Base-by-base conservation (phyloP, 306 rosid genomes). In the Purshia tridentata region DNA sequence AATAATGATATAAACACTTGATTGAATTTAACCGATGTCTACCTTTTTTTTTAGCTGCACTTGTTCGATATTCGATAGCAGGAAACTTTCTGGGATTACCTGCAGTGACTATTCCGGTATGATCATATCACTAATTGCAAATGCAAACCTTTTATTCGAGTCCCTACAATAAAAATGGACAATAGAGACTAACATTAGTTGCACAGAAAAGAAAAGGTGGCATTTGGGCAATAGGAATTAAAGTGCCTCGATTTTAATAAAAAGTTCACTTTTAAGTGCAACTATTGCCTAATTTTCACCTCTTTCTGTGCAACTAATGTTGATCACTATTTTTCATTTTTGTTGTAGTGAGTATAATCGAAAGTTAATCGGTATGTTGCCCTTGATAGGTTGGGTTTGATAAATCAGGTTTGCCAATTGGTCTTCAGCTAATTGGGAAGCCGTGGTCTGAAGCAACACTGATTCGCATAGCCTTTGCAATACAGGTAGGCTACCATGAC, bases 1-100 rank as follows among this genome's bases (percentile, higher is more conserved):
- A 20, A 58, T 16, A n/a, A 22, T 35, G 10, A 1, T 9, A 29
- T 29, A 35, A 6, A 12, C 6, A 6, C n/a, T 1, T 35, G 2
- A n/a, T 48, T 48, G 76, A 72, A 8, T 55, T 41, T 35, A 46
- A 72, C 47, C 40, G 2, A n/a, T 46, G 11, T 60, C 9, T 19
- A 29, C 35, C 35, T 46, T 12, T 1, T 58, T 8, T 59, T 18
- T 72, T 83, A 93, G 98, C 98, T 86, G 98, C 96, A 70, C 96
- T 93, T 52, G 86, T 93, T 72, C 86, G 93, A 41, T 93, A 77
- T 62, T 86, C 98, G 19, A 84, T 93, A 76, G 85, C 98, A 13
- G 98, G 98, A 81, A 93, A 93, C 77, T 93, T 93, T 76, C 85
- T 93, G 46, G 98, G 98, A 78, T 82, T 91, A 71, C 98, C 98